Evolutionary conservation across 2,329 filamentous ascomycete genomes (phyloP).

Genomic region (Nemania sp.): DNA sequence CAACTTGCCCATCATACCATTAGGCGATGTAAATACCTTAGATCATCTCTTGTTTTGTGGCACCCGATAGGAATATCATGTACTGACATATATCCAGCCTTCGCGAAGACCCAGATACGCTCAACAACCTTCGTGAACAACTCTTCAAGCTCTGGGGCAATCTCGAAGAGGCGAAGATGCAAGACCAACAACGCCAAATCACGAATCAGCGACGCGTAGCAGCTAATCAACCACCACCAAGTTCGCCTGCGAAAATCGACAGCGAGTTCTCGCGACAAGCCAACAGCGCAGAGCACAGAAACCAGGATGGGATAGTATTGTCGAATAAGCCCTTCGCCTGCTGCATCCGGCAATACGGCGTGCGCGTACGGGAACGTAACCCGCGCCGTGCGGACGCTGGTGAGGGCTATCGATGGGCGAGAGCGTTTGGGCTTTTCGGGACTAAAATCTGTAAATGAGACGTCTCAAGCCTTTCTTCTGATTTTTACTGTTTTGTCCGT

Average conservation of each 20-base stretch:
- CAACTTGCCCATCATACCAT: background rate
- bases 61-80: background rate
- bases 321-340: slow-evolving; percentile 74
- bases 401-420: slow-evolving; percentile 66
- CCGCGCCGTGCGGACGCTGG: slow-evolving; percentile 59
- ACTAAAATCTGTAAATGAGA: slow-evolving; percentile 63
- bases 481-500: background rate
- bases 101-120: slow-evolving; percentile 58
- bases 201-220: slow-evolving; percentile 44
- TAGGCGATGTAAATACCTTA: background rate
- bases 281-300: slow-evolving; percentile 1
- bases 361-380: slow-evolving; percentile 59
- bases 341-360: slow-evolving; percentile 78
- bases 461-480: background rate
- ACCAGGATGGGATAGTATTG: slow-evolving; percentile 40
- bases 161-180: slow-evolving; percentile 75
- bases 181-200: slow-evolving; percentile 47
- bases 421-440: slow-evolving; percentile 73
- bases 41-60: background rate
- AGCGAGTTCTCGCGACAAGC: slow-evolving; percentile 21
- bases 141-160: slow-evolving; percentile 89
- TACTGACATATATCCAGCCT: slow-evolving; percentile 60
- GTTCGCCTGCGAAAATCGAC: slow-evolving; percentile 51
- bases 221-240: slow-evolving; percentile 52
- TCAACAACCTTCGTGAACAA: slow-evolving; percentile 72